Evolutionary conservation across 2,329 filamentous ascomycete species (phyloP), one percentile per base, ranked within the genome.

Genomic region (Coleophoma cylindrospora): DNA sequence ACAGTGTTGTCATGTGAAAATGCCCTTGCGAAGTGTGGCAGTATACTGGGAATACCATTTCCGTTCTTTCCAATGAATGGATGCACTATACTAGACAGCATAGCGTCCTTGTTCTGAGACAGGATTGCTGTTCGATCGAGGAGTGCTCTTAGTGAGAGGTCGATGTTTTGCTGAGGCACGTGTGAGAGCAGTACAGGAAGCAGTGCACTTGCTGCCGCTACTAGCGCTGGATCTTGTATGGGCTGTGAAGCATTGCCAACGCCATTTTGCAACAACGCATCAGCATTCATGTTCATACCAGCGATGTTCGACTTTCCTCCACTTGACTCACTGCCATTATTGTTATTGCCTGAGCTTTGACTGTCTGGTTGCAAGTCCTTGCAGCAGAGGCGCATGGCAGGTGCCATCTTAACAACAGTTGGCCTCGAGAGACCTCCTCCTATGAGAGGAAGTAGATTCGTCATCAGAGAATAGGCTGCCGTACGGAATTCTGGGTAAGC

Each of bases 61-160:
- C 84, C 79, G 63, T 83, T 76, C 61, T 80, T 73, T 61, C 83
- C 74, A 54, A 82, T 71, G 66, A 84, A 81, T 1, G 90, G 89
- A 66, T 94, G 90, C 52, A 96, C 72, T 12, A 95, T 83, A 65
- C 89, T 92, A 6, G 90, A 83, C 11, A 94, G 63, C 79, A 96
- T 88, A 40, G 87, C 86, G 33, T 84, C 74, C 62, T 83, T 84
- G 65, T 85, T 77, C 52, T 77, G 75, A 5, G 76, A 79, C 19
- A 96, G 70, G 50, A 96, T 86, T 17, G 89, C 87, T 3, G 88
- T 89, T 56, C 88, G 86, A 62, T 96, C 90, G 54, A 96, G 75
- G 45, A 89, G 81, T 11, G 84, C 80, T 47, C 92, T 84, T 17
- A 89, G 64, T 2, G 86, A 80, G 9, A 85, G 80, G n/a, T 86